Evolutionary conservation across 352 stramenopile species (phyloP).

Genomic region (Phytopythium boreale): DNA sequence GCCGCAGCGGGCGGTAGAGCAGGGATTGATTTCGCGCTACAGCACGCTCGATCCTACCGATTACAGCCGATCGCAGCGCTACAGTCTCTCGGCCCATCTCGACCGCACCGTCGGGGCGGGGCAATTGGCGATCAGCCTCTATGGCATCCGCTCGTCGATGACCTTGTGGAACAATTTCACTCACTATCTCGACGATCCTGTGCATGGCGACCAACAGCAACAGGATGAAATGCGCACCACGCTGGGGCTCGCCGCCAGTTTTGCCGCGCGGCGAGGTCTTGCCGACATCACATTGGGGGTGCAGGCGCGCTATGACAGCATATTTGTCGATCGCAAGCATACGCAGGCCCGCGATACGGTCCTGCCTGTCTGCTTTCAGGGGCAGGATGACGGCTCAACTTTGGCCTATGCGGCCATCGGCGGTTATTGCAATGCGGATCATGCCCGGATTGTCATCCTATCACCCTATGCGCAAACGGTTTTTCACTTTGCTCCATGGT

Average conservation of each 20-base stretch:
- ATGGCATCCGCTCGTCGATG: slow-evolving; percentile 3
- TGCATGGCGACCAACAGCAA: slow-evolving; percentile 3
- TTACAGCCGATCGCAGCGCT: slow-evolving; percentile 3
- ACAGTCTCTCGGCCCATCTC: slow-evolving; percentile 3
- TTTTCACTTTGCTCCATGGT: slow-evolving; percentile 4
- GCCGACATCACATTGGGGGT: slow-evolving; percentile 3
- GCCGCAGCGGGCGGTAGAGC: slow-evolving; percentile 1
- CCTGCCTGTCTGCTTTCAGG: slow-evolving; percentile 3
- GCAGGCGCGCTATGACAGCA: slow-evolving; percentile 3
- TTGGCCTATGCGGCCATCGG: slow-evolving; percentile 3
- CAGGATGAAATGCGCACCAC: slow-evolving; percentile 3
- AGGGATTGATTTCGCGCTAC: slow-evolving; percentile 4
- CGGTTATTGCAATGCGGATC: slow-evolving; percentile 4
- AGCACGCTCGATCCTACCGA: slow-evolving; percentile 3
- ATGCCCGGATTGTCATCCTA: slow-evolving; percentile 4
- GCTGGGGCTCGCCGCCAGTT: slow-evolving; percentile 2
- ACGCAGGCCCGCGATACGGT: slow-evolving; percentile 2
- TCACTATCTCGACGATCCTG: slow-evolving; percentile 4
- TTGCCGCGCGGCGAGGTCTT: slow-evolving; percentile 2
- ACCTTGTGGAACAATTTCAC: slow-evolving; percentile 4
- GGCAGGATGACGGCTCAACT: slow-evolving; percentile 3
- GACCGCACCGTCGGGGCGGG: slow-evolving; percentile 1
- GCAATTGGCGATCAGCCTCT: slow-evolving; percentile 3
- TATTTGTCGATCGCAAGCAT: slow-evolving; percentile 4
- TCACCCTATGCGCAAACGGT: slow-evolving; percentile 3